Evolutionary conservation across 2,329 filamentous ascomycete genomes (phyloP), one percentile per base, ranked within the genome.

Genomic region (Trichoderma polysporum): DNA sequence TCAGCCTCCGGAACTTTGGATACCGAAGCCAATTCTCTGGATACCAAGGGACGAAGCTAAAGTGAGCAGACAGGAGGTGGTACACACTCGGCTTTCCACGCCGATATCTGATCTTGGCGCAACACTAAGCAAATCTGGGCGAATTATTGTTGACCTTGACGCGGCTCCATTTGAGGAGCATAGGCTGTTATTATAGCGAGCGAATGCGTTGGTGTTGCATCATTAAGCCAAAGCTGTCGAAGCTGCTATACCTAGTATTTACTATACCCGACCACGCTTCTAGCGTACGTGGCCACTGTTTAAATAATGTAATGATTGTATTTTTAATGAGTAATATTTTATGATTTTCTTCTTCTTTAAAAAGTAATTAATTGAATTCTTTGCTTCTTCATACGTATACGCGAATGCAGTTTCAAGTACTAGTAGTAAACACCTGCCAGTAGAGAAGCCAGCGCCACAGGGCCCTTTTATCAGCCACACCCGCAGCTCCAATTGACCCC

Each of bases 41-140:
- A 91, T 97, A 64, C 92, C 93, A 0, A 83, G 86, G 67, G 93
- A 97, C 73, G 79, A 84, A 1, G 86, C 88, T 27, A 91, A 92
- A 10, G 86, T 97, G 49, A 92, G 89, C 63, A 84, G 84, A 72
- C 91, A 96, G 75, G 93, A 97, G 78, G 83, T 95, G 62, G 83
- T 83, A 13, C 91, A 95, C 72, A 91, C 91, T 0, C 82, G 82
- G 71, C 87, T 85, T 73, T 85, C 91, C 35, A 91, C 93, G 33
- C 87, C 89, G 1, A 94, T 96, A 70, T 94, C 91, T 0, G 93
- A 97, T 76, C 66, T 68, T 4, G 78, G 78, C 2, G 75, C 77
- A 1, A 70, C 68, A 1, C 57, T 80, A 69, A 72, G 78, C 54
- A 73, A 73, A 6, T 76, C 76, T 68, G 79, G 79, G 2, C 60